Conservation (phyloP, 495 filamentous ascomycete genomes). For the Tuber melanosporum region DNA sequence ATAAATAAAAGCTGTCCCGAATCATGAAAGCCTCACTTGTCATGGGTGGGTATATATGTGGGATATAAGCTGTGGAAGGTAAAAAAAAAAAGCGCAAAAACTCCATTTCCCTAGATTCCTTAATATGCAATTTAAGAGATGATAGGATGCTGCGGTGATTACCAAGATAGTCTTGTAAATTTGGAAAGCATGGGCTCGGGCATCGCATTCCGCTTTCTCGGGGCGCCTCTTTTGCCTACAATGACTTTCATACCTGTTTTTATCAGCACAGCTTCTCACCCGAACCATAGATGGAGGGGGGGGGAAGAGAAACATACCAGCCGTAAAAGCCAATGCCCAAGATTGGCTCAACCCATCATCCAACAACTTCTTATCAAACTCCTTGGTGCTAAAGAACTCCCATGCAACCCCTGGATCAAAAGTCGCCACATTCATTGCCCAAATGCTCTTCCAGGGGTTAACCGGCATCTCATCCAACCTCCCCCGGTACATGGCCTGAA, state of each 20-base stretch:
- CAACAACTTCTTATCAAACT: conserved; percentile 63
- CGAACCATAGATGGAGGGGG: not conserved
- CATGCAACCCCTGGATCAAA: conserved; percentile 63
- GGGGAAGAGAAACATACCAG: conserved; percentile 36
- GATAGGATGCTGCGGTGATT: not conserved
- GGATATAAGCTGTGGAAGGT: not conserved
- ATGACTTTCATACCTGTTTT: not conserved
- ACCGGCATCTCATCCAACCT: conserved; percentile 38
- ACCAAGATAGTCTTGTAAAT: not conserved
- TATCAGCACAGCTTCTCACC: not conserved
- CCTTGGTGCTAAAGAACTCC: conserved; percentile 59
- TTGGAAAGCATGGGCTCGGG: not conserved
- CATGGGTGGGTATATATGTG: not conserved
- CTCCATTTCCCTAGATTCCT: not conserved
- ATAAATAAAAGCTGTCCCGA: not conserved
- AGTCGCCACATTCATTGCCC: conserved; percentile 73
- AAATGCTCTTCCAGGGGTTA: conserved; percentile 76
- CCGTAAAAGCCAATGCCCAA: conserved; percentile 83
- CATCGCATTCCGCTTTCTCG: not conserved
- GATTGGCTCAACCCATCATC: conserved; percentile 80
- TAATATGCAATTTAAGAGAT: not conserved
- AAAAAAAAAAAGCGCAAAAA: not conserved
- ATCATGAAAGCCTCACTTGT: not conserved
- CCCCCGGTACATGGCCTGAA: conserved; percentile 60
- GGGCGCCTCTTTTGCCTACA: not conserved